Conservation (phyloP, 2,329 filamentous ascomycete species). For the Cadophora malorum region DNA sequence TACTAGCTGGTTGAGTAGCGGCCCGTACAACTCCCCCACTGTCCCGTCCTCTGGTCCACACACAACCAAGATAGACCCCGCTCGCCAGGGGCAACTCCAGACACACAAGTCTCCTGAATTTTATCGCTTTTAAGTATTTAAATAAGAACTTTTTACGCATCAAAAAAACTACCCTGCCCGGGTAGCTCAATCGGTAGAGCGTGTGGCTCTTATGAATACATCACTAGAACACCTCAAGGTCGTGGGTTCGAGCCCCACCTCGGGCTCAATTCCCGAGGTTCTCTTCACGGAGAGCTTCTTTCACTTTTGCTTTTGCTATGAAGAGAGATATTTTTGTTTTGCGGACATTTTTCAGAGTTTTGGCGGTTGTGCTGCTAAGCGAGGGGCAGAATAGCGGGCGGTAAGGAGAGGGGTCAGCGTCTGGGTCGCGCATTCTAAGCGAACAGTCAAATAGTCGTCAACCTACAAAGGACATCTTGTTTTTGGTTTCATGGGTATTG, state of each 20-base stretch:
- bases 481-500: too few relatives aligned
- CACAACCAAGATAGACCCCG: too few relatives aligned
- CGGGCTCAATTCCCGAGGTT: conserved; percentile 36
- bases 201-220: conserved; percentile 41
- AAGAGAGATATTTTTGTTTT: not conserved
- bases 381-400: not conserved
- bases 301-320: conserved; percentile 16
- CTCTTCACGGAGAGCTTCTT: conserved; percentile 12
- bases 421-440: too few relatives aligned
- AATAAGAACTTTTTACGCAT: not conserved
- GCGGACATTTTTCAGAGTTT: not conserved
- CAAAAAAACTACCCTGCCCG: conserved; percentile 28
- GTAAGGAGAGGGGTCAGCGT: too few relatives aligned
- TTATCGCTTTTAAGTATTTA: not conserved
- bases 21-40: too few relatives aligned
- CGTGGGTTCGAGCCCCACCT: conserved; percentile 37
- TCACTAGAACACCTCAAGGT: conserved; percentile 30
- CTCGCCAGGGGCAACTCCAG: too few relatives aligned
- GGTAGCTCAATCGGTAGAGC: conserved; percentile 46
- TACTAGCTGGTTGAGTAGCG: too few relatives aligned
- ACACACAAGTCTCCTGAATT: not conserved
- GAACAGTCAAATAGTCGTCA: too few relatives aligned
- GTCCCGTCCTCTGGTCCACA: too few relatives aligned
- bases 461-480: too few relatives aligned
- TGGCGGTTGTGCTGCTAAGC: not conserved